Base-by-base conservation (phyloP, 164 flowering plant species). In the Stephania yunnanensis region DNA sequence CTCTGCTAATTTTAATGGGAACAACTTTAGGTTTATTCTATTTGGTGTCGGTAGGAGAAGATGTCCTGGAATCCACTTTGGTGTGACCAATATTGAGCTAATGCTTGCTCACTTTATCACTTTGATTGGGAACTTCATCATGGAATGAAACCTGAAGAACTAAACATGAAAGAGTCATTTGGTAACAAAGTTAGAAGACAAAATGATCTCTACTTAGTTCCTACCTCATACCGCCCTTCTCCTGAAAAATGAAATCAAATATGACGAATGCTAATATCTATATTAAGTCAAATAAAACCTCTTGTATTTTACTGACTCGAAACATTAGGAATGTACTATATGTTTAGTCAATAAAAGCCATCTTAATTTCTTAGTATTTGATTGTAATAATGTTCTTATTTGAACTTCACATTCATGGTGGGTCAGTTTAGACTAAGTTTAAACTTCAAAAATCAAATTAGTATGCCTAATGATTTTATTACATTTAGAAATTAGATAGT, bases 21-120 rank as follows among this genome's bases (percentile, higher is more conserved):
- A 20, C 7, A 53, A 77, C 73, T 82, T 79, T 72, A 73, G 77
- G 30, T 72, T 65, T n/a, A 58, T 75, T 2, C 84, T 7, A 58
- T 58, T 58, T 58, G 64, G 64, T 78, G 78, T 76, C 29, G 82
- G 84, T n/a, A 76, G 84, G 78, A 79, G 84, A 55, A 74, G 77
- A 46, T 79, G 84, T 53, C 81, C 80, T 0, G 81, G 81, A 6
- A 76, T 79, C 5, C n/a, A 15, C 6, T 77, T 79, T 64, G 80
- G 58, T 10, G 7, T 64, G n/a, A 46, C 78, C 22, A 64, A n/a
- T 36, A 45, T 79, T 13, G 81, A 74, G 63, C 80, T 79, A 64
- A 36, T 70, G 15, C 76, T 79, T 46, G 77, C 61, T 15, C 15
- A 55, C 61, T 55, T 5, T 12, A 55, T 55, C 61, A 55, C 61